Conservation (phyloP, 306 rosid species). For the Casuarina glauca region DNA sequence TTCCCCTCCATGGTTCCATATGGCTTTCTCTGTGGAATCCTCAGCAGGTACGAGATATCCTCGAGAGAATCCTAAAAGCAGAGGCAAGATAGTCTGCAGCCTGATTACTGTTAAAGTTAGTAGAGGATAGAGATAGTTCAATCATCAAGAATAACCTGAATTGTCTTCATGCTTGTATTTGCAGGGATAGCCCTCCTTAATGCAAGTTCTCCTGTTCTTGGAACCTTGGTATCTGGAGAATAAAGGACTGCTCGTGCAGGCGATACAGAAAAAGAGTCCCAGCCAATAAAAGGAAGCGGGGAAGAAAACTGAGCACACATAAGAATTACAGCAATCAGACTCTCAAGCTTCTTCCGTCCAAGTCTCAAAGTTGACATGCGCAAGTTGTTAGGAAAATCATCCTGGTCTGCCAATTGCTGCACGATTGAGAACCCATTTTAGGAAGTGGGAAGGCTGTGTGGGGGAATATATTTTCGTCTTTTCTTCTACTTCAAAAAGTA, state of each 20-base stretch:
- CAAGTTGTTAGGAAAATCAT: constrained; percentile 22
- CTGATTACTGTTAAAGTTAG: constrained; percentile 6
- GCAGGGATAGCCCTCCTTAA: constrained; percentile 91
- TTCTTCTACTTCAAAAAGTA: background rate
- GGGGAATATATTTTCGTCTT: background rate
- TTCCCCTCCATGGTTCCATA: constrained; percentile 95
- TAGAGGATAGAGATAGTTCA: background rate
- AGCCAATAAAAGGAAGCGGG: constrained; percentile 48
- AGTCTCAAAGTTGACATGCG: constrained; percentile 30
- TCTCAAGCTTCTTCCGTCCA: constrained; percentile 52
- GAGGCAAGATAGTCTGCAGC: constrained; percentile 18
- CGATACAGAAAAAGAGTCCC: constrained; percentile 39
- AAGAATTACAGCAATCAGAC: constrained; percentile 50
- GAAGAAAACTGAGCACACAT: constrained; percentile 54
- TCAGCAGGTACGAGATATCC: constrained; percentile 76
- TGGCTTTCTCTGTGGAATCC: constrained; percentile 96
- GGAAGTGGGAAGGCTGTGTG: constrained; percentile 8
- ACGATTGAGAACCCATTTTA: constrained; percentile 43
- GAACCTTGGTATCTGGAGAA: constrained; percentile 89
- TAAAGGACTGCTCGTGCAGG: constrained; percentile 73
- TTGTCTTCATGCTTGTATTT: constrained; percentile 74
- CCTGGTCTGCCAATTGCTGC: constrained; percentile 46
- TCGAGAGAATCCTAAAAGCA: constrained; percentile 72
- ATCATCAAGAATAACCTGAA: constrained; percentile 58
- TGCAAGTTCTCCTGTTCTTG: constrained; percentile 90